These are phyloP conservation scores for Teunomyces pallodes DNA, from an alignment of 805 yeast genomes.

Conservation along the genomic window DNA sequence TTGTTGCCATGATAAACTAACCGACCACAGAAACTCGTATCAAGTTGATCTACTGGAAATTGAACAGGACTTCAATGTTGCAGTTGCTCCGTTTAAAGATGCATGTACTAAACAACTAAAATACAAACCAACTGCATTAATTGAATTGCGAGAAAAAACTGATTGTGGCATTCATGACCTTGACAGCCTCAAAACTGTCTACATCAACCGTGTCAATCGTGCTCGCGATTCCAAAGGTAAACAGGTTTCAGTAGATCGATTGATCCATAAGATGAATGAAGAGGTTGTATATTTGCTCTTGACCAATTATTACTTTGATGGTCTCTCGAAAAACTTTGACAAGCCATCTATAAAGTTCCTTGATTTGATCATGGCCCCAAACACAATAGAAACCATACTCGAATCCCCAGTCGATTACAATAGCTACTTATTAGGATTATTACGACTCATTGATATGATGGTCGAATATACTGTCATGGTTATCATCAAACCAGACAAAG, in stretches of 20 bases:
- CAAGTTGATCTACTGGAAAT: slow-evolving; percentile 10
- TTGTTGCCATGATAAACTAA: neutral
- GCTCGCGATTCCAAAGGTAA: slow-evolving; percentile 7
- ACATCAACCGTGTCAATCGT: neutral
- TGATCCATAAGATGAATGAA: slow-evolving; percentile 16
- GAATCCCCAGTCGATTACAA: slow-evolving; percentile 16
- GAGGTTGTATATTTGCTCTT: slow-evolving; percentile 19
- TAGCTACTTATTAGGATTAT: slow-evolving; percentile 20
- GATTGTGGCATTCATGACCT: neutral
- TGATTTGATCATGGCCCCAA: slow-evolving; percentile 22
- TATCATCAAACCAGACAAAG: slow-evolving; percentile 18
- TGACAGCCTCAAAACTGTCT: neutral
- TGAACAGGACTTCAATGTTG: slow-evolving; percentile 11
- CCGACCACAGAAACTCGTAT: slow-evolving; percentile 6
- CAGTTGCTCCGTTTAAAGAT: slow-evolving; percentile 11
- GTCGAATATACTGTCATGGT: slow-evolving; percentile 25
- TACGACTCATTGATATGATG: slow-evolving; percentile 20
- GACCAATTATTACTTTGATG: slow-evolving; percentile 16
- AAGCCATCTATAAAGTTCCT: neutral
- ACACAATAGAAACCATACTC: slow-evolving; percentile 10
- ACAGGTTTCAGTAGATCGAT: slow-evolving; percentile 16
- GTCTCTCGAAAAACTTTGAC: slow-evolving; percentile 9
- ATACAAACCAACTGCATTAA: neutral
- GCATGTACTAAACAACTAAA: slow-evolving; percentile 7
- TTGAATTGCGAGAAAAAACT: neutral